Evolutionary conservation across 768 basidiomycete genomes (phyloP).

Genomic region (Mycena venus): DNA sequence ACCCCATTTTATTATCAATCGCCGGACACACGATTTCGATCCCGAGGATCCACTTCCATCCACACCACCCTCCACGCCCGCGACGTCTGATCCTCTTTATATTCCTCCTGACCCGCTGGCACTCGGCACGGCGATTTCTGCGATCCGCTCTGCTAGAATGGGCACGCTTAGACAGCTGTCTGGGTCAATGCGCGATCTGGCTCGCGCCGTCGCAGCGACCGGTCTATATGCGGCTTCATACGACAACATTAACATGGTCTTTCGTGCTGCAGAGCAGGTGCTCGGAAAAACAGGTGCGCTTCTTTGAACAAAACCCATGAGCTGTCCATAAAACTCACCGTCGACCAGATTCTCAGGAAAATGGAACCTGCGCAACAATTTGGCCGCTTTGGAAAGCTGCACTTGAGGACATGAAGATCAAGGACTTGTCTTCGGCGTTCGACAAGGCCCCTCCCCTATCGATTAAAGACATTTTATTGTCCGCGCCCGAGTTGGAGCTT

Average conservation of each 20-base stretch:
- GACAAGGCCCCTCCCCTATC: conserved; percentile 38
- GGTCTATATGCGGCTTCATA: not conserved
- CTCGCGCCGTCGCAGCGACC: not conserved
- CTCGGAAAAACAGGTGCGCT: not conserved
- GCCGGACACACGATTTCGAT: too few species aligned
- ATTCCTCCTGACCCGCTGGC: not conserved
- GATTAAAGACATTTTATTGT: conserved; percentile 44
- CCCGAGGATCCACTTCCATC: too few species aligned
- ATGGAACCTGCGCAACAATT: conserved; percentile 53
- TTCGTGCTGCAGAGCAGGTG: not conserved
- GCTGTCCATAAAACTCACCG: too few species aligned
- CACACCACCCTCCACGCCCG: too few species aligned
- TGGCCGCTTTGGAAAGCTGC: conserved; percentile 42
- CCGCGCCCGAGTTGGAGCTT: conserved; percentile 24
- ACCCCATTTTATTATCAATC: not conserved
- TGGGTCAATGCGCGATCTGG: not conserved
- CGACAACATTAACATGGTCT: not conserved
- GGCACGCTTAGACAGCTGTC: not conserved
- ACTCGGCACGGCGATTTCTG: not conserved
- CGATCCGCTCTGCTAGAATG: not conserved
- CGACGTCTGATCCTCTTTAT: not conserved
- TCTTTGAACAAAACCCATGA: too few species aligned
- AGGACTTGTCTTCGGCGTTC: conserved; percentile 36
- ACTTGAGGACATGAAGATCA: conserved; percentile 39
- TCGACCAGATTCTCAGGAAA: conserved; percentile 37